Conservation (phyloP, 2,329 filamentous ascomycete genomes). For the Lasiodiplodia theobromae region DNA sequence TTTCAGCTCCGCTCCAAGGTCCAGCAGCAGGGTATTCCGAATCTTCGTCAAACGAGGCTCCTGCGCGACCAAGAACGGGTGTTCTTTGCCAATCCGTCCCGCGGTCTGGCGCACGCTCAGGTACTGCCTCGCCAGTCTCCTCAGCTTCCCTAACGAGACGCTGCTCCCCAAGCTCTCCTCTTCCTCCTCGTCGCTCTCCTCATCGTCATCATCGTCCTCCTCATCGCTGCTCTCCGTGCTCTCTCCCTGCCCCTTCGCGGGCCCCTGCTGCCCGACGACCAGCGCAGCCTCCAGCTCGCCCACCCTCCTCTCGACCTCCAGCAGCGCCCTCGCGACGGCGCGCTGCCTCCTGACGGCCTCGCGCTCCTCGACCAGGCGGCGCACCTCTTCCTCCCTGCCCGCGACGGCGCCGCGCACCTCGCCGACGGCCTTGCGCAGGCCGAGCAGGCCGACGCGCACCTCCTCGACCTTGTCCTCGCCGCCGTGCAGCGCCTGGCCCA, state of each 20-base stretch:
- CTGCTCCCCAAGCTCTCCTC: constrained; percentile 39
- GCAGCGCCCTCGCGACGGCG: constrained; percentile 65
- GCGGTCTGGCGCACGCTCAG: constrained; percentile 61
- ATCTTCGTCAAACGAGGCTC: constrained; percentile 63
- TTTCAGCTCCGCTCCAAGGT: constrained; percentile 69
- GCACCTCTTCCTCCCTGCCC: constrained; percentile 69
- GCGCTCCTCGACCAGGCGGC: constrained; percentile 70
- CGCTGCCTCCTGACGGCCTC: constrained; percentile 71
- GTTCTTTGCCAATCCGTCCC: constrained; percentile 59
- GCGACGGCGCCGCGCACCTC: constrained; percentile 72
- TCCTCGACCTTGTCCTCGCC: constrained; percentile 93
- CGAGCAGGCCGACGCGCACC: constrained; percentile 83
- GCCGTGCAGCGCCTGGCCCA: constrained; percentile 81
- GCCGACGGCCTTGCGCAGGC: constrained; percentile 83
- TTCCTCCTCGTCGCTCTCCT: constrained; percentile 45
- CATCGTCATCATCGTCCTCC: constrained; percentile 42
- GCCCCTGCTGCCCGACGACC: constrained; percentile 54
- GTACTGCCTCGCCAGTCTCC: constrained; percentile 65
- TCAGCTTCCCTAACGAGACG: constrained; percentile 54
- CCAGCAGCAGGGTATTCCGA: constrained; percentile 68
- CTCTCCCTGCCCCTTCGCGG: constrained; percentile 32
- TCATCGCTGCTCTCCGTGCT: constrained; percentile 37
- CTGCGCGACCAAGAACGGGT: constrained; percentile 70
- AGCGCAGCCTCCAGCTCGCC: constrained; percentile 69
- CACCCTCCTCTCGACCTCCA: constrained; percentile 72